Evolutionary conservation across 2,329 filamentous ascomycete genomes (phyloP), one percentile per base, ranked within the genome.

Genomic region (Metarhizium guizhouense): DNA sequence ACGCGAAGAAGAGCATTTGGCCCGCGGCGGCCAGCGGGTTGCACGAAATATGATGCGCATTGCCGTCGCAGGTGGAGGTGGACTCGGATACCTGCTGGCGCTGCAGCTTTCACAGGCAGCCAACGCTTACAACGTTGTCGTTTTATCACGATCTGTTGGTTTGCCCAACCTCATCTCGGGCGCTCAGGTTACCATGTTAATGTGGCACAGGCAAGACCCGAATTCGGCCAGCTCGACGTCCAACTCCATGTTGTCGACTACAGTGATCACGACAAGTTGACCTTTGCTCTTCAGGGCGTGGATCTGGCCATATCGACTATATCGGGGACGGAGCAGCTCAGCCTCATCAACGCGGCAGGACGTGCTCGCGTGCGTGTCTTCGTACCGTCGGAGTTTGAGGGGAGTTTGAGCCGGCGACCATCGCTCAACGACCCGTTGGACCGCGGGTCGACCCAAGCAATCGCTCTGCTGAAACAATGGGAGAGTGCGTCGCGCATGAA

Each of bases 271-370:
- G 73, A 77, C 1, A 77, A 77, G 47, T 76, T 92, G 30, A 75
- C 75, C 14, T 89, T 84, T 66, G 79, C 81, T 8, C 78, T 92
- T n/a, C 79, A 79, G 56, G 88, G 88, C 10, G 79, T 89, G 47
- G 85, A 91, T 67, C 79, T 88, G 11, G 81, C 90, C 62, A 87
- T 91, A 55, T 91, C 87, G 1, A 91, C 87, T 1, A 82, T 91
- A 51, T 80, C 80, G 2, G 86, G 85, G 4, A 72, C 70, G 18
- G 75, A 84, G 34, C 87, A 91, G 65, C 75, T 90, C 48, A 82
- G 82, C 58, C 78, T 91, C 36, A 90, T 91, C 67, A 82, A 87
- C 61, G 87, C 87, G 2, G 86, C 87, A 1, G 80, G 84, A 16
- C 73, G 77, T 52, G 81, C 79, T 18, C 76, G 81, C 18, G 87